Conservation (phyloP, 495 filamentous ascomycete genomes). For the Aspergillus cavernicola region DNA sequence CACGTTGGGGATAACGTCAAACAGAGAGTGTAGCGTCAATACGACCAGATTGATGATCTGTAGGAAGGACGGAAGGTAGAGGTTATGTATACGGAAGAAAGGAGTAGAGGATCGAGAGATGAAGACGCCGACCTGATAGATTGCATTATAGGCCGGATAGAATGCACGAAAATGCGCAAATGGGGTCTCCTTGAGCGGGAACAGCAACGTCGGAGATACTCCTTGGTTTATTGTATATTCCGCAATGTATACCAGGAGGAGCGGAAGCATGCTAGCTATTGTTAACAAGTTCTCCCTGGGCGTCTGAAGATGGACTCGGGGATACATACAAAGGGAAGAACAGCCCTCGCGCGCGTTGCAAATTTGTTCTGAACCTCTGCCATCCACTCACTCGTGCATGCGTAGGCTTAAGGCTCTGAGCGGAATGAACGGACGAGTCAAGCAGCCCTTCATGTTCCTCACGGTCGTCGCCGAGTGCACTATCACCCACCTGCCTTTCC, state of each 20-base stretch:
- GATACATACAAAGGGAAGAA: constrained; percentile 65
- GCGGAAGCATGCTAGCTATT: constrained; percentile 71
- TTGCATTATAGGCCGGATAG: constrained; percentile 86
- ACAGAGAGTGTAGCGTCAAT: constrained; percentile 70
- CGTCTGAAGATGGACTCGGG: neutral
- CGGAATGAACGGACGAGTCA: constrained; percentile 24
- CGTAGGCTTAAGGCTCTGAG: constrained; percentile 20
- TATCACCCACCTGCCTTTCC: constrained; percentile 36
- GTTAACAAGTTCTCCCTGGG: constrained; percentile 29
- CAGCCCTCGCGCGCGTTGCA: constrained; percentile 49
- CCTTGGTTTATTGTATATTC: constrained; percentile 98
- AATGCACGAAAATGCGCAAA: constrained; percentile 82
- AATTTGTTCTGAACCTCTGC: constrained; percentile 43
- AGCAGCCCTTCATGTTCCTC: constrained; percentile 41
- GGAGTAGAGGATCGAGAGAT: constrained; percentile 86
- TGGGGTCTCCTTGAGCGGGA: constrained; percentile 69
- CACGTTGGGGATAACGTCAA: constrained; percentile 75
- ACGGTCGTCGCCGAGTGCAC: constrained; percentile 25
- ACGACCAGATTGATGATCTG: constrained; percentile 75
- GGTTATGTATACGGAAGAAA: constrained; percentile 72
- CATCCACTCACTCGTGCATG: constrained; percentile 16
- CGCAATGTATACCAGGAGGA: constrained; percentile 87
- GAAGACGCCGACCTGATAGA: constrained; percentile 94
- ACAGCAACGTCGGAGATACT: constrained; percentile 83
- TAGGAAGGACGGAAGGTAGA: constrained; percentile 81